Conservation (phyloP, 192 early-diverging fungal genomes). For the Dissophora globulifera region DNA sequence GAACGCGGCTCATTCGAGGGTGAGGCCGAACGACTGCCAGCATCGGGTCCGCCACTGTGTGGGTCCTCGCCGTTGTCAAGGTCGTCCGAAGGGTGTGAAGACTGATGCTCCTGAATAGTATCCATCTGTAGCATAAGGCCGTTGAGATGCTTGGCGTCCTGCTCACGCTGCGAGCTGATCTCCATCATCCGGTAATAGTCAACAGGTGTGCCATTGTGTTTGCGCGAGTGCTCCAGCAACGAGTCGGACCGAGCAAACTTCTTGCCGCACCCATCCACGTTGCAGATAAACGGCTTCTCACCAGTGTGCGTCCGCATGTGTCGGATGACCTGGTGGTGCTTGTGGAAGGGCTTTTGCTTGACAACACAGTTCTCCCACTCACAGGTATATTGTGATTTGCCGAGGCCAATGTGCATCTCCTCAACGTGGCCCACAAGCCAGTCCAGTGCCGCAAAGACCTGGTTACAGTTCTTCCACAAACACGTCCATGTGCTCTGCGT, state of each 20-base stretch:
- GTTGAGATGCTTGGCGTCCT: constrained; percentile 47
- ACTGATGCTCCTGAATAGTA: constrained; percentile 49
- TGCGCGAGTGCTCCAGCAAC: constrained; percentile 72
- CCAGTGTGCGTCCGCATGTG: constrained; percentile 82
- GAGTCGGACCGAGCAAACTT: constrained; percentile 80
- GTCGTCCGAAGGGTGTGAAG: no score
- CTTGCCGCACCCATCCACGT: constrained; percentile 72
- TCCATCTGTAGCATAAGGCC: constrained; percentile 44
- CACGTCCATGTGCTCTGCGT: constrained; percentile 55
- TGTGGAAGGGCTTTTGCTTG: constrained; percentile 71
- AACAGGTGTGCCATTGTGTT: constrained; percentile 55
- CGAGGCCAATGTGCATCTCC: constrained; percentile 64
- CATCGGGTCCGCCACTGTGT: no score
- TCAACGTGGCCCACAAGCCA: constrained; percentile 63
- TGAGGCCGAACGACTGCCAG: no score
- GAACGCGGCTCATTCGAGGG: no score
- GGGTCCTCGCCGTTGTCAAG: no score
- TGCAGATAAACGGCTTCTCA: constrained; percentile 78
- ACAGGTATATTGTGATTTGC: constrained; percentile 64
- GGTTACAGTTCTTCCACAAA: constrained; percentile 62
- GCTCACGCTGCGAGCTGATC: constrained; percentile 41
- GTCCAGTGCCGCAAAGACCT: constrained; percentile 55
- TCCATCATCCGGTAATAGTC: constrained; percentile 52
- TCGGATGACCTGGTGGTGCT: constrained; percentile 77
- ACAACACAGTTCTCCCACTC: constrained; percentile 63